Evolutionary conservation across 306 rosid species (phyloP).

Genomic region (Prunus padus): DNA sequence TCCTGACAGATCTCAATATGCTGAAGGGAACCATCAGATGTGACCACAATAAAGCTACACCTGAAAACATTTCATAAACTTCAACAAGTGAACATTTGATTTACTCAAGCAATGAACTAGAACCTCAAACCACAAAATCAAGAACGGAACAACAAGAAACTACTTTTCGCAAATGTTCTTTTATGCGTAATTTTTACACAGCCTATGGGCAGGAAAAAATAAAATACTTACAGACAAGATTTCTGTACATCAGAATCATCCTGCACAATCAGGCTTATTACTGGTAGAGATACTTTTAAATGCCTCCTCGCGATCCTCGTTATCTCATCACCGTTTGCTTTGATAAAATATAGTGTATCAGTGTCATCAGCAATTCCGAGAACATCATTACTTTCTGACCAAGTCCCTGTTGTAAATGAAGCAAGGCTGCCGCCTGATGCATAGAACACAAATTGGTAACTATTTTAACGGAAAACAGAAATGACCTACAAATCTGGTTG

Average conservation of each 20-base stretch:
- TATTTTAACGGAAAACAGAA: background rate
- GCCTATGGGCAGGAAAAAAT: conserved; percentile 7
- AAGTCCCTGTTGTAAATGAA: conserved; percentile 78
- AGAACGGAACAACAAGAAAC: conserved; percentile 19
- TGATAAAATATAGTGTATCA: conserved; percentile 73
- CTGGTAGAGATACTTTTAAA: conserved; percentile 60
- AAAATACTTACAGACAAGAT: conserved; percentile 60
- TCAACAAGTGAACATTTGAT: conserved; percentile 19
- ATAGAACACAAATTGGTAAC: conserved; percentile 27
- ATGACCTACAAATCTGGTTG: background rate
- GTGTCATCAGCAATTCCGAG: conserved; percentile 80
- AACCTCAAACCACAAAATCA: conserved; percentile 25
- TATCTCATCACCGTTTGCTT: conserved; percentile 70
- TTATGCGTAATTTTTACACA: conserved; percentile 9
- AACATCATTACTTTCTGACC: conserved; percentile 81
- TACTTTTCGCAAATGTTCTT: conserved; percentile 5
- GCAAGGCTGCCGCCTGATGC: conserved; percentile 53
- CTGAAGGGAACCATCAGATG: conserved; percentile 77
- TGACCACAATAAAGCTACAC: conserved; percentile 72
- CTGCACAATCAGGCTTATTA: conserved; percentile 56
- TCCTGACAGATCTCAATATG: conserved; percentile 69
- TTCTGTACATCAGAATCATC: conserved; percentile 39
- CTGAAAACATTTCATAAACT: conserved; percentile 44
- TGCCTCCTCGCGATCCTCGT: conserved; percentile 55
- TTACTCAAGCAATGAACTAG: conserved; percentile 19